A percentile compares a stretch with the other conserved stretches of the same genome.
Evolutionary conservation across 2,329 filamentous ascomycete species (phyloP).

Genomic region (Apiospora rasikravindrae): DNA sequence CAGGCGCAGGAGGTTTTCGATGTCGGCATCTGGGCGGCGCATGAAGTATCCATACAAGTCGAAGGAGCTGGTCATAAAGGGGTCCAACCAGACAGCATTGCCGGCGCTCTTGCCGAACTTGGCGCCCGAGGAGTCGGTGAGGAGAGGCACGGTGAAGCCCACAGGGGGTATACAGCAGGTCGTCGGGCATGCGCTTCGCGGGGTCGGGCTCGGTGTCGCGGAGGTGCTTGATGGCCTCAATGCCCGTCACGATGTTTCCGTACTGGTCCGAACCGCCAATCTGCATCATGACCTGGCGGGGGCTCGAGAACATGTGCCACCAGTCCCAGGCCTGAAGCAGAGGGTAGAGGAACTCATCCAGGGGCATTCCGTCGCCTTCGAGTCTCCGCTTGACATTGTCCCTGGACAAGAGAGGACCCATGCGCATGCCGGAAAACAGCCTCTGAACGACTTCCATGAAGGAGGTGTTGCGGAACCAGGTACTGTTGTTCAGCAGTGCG

Average conservation of each 20-base stretch:
- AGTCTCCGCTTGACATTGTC: slow-evolving; percentile 89
- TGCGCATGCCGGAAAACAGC: slow-evolving; percentile 73
- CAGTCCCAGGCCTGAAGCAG: slow-evolving; percentile 96
- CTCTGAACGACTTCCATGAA: slow-evolving; percentile 77
- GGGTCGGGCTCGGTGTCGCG: slow-evolving; percentile 61
- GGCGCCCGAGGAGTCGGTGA: slow-evolving; percentile 82
- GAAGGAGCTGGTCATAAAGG: slow-evolving; percentile 78
- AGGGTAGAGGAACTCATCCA: slow-evolving; percentile 92
- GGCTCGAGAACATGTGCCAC: slow-evolving; percentile 78
- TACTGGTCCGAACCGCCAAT: slow-evolving; percentile 96
- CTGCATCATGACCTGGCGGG: slow-evolving; percentile 76
- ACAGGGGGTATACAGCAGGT: slow-evolving; percentile 65
- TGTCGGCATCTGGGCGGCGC: slow-evolving; percentile 78
- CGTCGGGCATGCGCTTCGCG: slow-evolving; percentile 43
- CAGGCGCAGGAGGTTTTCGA: slow-evolving; percentile 82
- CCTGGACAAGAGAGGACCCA: slow-evolving; percentile 86
- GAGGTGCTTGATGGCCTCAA: slow-evolving; percentile 82
- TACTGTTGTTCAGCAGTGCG: slow-evolving; percentile 78
- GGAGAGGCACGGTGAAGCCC: slow-evolving; percentile 87
- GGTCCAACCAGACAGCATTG: slow-evolving; percentile 92
- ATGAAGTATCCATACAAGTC: slow-evolving; percentile 93
- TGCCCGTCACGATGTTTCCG: slow-evolving; percentile 91
- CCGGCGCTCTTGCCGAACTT: slow-evolving; percentile 97
- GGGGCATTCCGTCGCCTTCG: slow-evolving; percentile 90
- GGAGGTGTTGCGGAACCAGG: slow-evolving; percentile 77